Evolutionary conservation across 345 rosid genomes (phyloP).

Genomic region (Cardamine chenopodiifolia): DNA sequence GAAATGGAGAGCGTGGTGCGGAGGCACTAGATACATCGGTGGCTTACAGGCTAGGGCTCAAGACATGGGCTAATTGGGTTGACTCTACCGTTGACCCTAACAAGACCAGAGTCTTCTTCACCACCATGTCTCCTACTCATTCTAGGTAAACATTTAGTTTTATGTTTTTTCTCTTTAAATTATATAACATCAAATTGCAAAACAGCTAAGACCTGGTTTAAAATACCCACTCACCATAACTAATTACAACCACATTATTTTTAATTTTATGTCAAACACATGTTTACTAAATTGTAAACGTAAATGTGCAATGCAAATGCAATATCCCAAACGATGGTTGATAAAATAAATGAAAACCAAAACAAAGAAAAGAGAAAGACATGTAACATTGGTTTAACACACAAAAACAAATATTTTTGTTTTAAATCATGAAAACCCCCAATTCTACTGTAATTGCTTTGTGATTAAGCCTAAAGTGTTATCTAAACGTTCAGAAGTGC

Average conservation of each 20-base stretch:
- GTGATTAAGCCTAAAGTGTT: not conserved
- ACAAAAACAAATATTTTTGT: too few species aligned
- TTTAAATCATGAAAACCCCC: not conserved
- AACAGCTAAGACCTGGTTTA: not conserved
- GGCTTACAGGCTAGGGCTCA: constrained; percentile 71
- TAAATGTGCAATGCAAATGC: not conserved
- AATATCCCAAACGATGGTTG: not conserved
- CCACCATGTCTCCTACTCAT: constrained; percentile 88
- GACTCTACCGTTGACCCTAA: constrained; percentile 77
- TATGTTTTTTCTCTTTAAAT: not conserved
- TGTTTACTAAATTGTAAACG: too few species aligned
- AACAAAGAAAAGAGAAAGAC: not conserved
- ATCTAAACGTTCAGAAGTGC: constrained; percentile 51
- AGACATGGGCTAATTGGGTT: constrained; percentile 94
- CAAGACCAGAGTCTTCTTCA: constrained; percentile 80
- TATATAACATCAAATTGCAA: not conserved
- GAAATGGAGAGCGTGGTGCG: constrained; percentile 70
- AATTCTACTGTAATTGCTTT: not conserved
- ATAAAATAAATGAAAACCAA: not conserved
- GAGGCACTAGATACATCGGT: constrained; percentile 63
- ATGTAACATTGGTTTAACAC: too few species aligned
- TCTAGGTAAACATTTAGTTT: constrained; percentile 50
- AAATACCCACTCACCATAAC: too few species aligned
- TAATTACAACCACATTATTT: too few species aligned
- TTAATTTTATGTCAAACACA: too few species aligned